Conservation (phyloP, 208 protist species). For the Porcisia deanei region DNA sequence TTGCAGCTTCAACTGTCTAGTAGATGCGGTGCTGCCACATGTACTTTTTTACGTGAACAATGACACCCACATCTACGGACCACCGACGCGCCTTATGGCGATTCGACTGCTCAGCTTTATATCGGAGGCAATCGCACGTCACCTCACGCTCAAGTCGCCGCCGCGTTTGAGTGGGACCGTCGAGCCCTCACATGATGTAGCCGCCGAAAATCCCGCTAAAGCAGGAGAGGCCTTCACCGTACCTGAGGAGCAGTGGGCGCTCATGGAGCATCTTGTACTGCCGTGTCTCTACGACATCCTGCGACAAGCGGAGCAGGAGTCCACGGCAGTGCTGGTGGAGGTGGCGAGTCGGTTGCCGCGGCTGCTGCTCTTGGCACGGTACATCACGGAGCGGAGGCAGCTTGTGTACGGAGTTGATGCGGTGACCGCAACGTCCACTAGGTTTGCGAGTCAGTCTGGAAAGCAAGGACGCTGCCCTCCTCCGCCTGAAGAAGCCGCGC, state of each 20-base stretch:
- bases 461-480: background rate
- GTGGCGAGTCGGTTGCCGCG: constrained; percentile 65
- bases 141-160: constrained; percentile 14
- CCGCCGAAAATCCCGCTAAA: background rate
- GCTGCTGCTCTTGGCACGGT: constrained; percentile 53
- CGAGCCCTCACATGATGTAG: background rate
- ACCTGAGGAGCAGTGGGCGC: constrained; percentile 31
- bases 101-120: constrained; percentile 50
- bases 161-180: background rate
- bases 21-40: constrained; percentile 55
- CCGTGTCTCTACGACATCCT: constrained; percentile 32
- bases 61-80: constrained; percentile 21
- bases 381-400: constrained; percentile 46
- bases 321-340: constrained; percentile 53
- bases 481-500: background rate
- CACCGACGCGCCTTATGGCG: constrained; percentile 46
- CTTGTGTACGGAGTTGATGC: constrained; percentile 19
- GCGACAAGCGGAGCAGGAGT: constrained; percentile 24
- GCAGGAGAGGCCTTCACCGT: background rate
- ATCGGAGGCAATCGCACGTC: constrained; percentile 19
- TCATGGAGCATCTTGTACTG: constrained; percentile 40
- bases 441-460: background rate
- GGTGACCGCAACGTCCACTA: background rate
- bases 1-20: constrained; percentile 31
- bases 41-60: constrained; percentile 43